A percentile compares a stretch with the other conserved stretches of the same genome.
Conservation (phyloP, 202 grass and related monocot species). For the Saccharum hybrid region DNA sequence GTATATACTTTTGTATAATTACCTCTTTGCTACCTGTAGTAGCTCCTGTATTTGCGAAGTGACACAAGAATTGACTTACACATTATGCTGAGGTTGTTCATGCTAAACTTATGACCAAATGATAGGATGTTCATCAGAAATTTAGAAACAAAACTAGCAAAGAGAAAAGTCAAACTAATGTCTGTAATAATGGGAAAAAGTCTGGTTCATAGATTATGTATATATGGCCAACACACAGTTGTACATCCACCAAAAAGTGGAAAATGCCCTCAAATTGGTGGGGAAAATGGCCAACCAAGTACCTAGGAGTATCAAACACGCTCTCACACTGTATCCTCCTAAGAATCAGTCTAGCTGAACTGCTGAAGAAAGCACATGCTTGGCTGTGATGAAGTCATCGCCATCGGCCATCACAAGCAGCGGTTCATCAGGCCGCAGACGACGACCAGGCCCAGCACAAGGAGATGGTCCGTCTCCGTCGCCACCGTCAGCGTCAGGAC, state of each 20-base stretch:
- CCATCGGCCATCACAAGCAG: constrained; percentile 23
- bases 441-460: constrained; percentile 52
- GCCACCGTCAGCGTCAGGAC: constrained; percentile 56
- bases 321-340: background rate
- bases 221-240: background rate
- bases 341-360: background rate
- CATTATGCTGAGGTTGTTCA: background rate
- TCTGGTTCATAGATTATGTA: background rate
- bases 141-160: background rate
- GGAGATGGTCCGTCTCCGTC: constrained; percentile 47
- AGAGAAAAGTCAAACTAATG: background rate
- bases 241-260: background rate
- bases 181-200: background rate
- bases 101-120: background rate
- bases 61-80: background rate
- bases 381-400: background rate
- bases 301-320: background rate
- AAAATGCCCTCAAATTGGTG: background rate
- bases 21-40: background rate
- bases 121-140: background rate
- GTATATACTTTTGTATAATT: background rate
- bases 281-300: background rate
- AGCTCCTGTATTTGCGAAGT: background rate
- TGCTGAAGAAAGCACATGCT: background rate
- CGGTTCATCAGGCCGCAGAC: constrained; percentile 58